Evolutionary conservation across 1,284 basidiomycete species (phyloP).

Genomic region (Peniophora sp.): DNA sequence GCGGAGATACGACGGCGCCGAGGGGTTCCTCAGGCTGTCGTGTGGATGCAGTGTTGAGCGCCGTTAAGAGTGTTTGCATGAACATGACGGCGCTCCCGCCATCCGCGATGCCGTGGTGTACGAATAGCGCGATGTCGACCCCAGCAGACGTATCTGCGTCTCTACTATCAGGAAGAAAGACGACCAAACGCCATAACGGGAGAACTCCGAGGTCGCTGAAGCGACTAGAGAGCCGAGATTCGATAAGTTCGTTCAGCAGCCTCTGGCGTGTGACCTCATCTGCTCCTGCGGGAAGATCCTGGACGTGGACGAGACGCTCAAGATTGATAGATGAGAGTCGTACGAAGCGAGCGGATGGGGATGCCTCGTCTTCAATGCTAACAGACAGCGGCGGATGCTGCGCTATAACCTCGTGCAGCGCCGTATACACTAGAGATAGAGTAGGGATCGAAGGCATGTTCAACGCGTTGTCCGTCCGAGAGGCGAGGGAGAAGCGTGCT

Average conservation of each 20-base stretch:
- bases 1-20: constrained; percentile 1
- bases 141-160: not conserved
- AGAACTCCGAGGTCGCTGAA: constrained; percentile 4
- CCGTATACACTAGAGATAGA: not conserved
- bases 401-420: constrained; percentile 2
- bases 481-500: no score
- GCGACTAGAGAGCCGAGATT: not conserved
- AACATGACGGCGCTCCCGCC: constrained; percentile 5
- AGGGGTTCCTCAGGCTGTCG: not conserved
- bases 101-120: constrained; percentile 8
- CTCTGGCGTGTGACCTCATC: not conserved
- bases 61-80: constrained; percentile 1
- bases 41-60: constrained; percentile 1
- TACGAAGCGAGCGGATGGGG: constrained; percentile 1
- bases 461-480: not conserved
- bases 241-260: not conserved
- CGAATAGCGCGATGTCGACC: constrained; percentile 6
- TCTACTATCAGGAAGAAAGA: not conserved
- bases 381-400: constrained; percentile 2
- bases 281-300: not conserved
- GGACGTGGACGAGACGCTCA: constrained; percentile 1
- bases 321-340: constrained; percentile 6
- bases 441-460: constrained; percentile 2
- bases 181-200: constrained; percentile 6
- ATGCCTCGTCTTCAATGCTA: constrained; percentile 3